Conservation (phyloP, 345 rosid species). For the Hibiscus syriacus region DNA sequence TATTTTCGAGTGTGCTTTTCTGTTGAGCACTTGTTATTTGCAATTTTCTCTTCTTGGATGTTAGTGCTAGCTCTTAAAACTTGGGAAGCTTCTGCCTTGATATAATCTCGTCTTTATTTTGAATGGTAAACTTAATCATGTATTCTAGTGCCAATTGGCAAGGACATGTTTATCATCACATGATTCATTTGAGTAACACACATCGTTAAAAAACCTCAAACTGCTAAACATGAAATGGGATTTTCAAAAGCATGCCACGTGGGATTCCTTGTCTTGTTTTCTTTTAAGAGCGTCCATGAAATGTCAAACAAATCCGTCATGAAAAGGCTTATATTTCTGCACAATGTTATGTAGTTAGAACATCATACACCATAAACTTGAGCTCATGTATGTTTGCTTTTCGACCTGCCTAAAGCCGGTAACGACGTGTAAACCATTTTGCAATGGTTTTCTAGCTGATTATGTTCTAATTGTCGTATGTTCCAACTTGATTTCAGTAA, state of each 20-base stretch:
- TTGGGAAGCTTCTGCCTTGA: constrained; percentile 10
- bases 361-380: neutral
- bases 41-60: constrained; percentile 15
- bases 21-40: neutral
- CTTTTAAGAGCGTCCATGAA: neutral
- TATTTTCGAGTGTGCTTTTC: neutral
- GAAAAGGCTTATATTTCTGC: neutral
- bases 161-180: neutral
- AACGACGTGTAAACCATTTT: neutral
- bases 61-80: neutral
- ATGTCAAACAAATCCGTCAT: neutral
- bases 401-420: neutral
- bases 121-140: neutral
- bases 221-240: neutral
- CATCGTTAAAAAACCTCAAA: neutral
- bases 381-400: neutral
- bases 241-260: neutral
- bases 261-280: neutral
- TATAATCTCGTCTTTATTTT: neutral
- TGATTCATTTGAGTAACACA: neutral
- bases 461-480: neutral
- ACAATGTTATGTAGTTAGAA: neutral
- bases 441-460: constrained; percentile 1
- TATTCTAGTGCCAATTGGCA: neutral
- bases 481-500: neutral